Evolutionary conservation across 179 eudicot species (phyloP), one percentile per base, ranked within the genome.

Genomic region (Beta lomatogona): DNA sequence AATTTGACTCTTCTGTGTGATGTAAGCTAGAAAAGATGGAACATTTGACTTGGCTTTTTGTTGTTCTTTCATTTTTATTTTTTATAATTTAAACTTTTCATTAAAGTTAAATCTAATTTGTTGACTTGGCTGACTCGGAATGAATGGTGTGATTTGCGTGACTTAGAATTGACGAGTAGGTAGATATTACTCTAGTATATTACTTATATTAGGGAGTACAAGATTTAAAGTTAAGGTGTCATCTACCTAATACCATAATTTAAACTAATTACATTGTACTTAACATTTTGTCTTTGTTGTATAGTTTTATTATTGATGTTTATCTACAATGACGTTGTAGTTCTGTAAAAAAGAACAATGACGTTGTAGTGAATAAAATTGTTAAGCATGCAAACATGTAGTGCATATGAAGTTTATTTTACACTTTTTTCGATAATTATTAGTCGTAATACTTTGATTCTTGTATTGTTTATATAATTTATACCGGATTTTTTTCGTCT

Each of bases 11-110:
- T 25, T 70, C 73, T 46, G 13, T 36, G n/a, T 67, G 46, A 1
- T 31, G 41, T 36, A 48, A n/a, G 15, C 71, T n/a, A 44, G 53
- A 50, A 69, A 36, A 44, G 73, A 69, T 44, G 44, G 9, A 41
- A 45, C 1, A 70, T 9, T 69, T 70, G 73, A 69, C 73, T 69
- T 69, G 73, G 73, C 73, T 69, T 69, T n/a, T 69, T 69, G n/a
- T 44, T 45, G 45, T 45, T n/a, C 10, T 70, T 10, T 44, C 18
- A 19, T 9, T 45, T 18, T 70, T 19, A 18, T 68, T n/a, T 60
- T 2, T 2, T 6, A 12, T 4, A 66, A 10, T 21, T 3, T 6
- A n/a, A 4, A 21, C 22, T 9, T 65, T 28, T 36, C 5, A 1
- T 25, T 65, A 19, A 4, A 60, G 65, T 9, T 60, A 19, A 19